Base-by-base conservation (phyloP, 495 filamentous ascomycete species). In the Hypomontagnella submonticulosa region DNA sequence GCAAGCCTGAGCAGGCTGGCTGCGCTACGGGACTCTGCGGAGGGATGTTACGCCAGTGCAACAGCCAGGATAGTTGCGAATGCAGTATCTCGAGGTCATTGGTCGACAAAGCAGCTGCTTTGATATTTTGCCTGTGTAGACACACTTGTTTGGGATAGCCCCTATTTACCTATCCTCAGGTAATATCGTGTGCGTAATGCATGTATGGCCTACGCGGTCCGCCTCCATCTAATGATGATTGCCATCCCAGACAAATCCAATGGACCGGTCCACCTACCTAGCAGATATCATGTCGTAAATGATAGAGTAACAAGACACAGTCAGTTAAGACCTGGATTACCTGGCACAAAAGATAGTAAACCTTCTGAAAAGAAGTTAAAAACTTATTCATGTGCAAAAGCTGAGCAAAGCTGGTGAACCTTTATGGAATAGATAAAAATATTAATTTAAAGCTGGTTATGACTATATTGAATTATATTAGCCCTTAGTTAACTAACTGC, bases 11-110 rank as follows among this genome's bases (percentile, higher is more conserved):
- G 58, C 52, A 66, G 53, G 50, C 34, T 46, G 49, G 62, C 61
- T 61, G 53, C 42, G 20, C 41, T 70, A 65, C 66, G 66, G 66
- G 66, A 65, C 40, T 62, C 47, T 70, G 61, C 57, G 67, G 57
- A 52, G 62, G 30, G 41, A 48, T 58, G 67, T 70, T 66, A 59
- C 62, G 56, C 67, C 62, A 58, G 67, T 70, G 57, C 62, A 62
- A 70, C 67, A 62, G 44, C 61, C 32, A 61, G 56, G 56, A 66
- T 66, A 55, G 10, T 33, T 48, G 18, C 20, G 18, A 51, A 55
- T 54, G 67, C 52, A 54, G 18, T 37, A 13, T 43, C 38, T 38
- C n/a, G 46, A 66, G 36, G 32, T 52, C n/a, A 70, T 70, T 70
- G 67, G 67, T 42, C n/a, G 27, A 58, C 4, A 36, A 19, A 54